Evolutionary conservation across 139 green algal genomes (phyloP).

Genomic region (Gonium pectorale): DNA sequence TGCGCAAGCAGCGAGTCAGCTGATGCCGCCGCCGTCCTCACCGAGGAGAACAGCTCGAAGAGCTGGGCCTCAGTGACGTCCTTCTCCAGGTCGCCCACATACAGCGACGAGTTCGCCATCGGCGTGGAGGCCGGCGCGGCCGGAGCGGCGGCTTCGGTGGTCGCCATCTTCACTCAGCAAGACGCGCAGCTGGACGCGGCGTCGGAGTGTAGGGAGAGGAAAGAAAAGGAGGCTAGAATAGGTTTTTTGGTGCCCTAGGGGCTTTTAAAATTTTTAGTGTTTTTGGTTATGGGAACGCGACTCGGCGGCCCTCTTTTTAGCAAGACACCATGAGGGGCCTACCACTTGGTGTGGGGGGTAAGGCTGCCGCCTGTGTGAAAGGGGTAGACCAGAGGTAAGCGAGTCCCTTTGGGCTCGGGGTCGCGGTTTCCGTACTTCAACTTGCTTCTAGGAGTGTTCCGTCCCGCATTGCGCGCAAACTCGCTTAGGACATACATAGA

Average conservation of each 20-base stretch:
- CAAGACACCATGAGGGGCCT: constrained; percentile 45
- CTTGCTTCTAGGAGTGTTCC: no score
- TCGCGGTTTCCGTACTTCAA: no score
- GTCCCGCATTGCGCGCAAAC: background rate
- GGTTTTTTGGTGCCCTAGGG: constrained; percentile 38
- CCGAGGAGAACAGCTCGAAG: constrained; percentile 93
- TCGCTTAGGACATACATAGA: background rate
- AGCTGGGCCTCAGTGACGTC: constrained; percentile 92
- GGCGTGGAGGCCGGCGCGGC: constrained; percentile 42
- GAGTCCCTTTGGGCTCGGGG: no score
- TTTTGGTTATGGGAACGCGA: constrained; percentile 20
- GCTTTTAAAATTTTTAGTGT: constrained; percentile 40
- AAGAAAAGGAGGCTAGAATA: constrained; percentile 26
- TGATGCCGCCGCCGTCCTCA: constrained; percentile 51
- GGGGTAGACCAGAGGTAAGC: background rate
- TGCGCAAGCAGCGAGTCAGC: background rate
- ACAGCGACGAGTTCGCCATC: constrained; percentile 85
- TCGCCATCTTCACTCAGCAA: constrained; percentile 41
- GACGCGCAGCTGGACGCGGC: constrained; percentile 9
- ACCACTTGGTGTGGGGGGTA: constrained; percentile 5
- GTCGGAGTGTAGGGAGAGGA: background rate
- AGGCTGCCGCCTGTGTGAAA: constrained; percentile 38
- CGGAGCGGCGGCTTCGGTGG: constrained; percentile 38
- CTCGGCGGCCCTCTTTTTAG: constrained; percentile 23
- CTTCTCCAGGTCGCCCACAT: constrained; percentile 94